phyloP scores from a whole-genome alignment of 208 protist genomes.

The Leishmania gerbilli region DNA sequence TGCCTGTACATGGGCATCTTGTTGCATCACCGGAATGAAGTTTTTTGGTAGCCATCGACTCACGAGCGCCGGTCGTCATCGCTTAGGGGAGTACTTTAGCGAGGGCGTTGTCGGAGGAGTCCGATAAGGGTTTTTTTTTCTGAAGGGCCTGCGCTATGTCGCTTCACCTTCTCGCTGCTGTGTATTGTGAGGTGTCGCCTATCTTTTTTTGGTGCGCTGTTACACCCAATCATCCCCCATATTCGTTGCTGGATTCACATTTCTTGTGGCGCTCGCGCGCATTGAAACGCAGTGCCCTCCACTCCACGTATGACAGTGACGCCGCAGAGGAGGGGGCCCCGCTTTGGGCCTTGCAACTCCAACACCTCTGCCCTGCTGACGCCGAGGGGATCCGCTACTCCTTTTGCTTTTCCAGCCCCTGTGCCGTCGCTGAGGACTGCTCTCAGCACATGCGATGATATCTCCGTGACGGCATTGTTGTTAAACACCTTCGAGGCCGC shows the following conservation, averaged over 20 bases:
- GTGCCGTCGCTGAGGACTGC: neutral
- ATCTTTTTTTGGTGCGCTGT: neutral
- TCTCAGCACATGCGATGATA: neutral
- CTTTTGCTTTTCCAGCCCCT: neutral
- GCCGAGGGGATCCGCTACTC: neutral
- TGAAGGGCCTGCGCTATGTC: neutral
- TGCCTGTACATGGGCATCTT: neutral
- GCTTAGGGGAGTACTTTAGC: neutral
- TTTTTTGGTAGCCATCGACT: neutral
- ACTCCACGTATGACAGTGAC: neutral
- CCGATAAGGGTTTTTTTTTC: neutral
- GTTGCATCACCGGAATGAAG: neutral
- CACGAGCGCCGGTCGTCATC: neutral
- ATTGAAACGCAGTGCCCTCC: neutral
- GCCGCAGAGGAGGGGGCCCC: too few relatives aligned
- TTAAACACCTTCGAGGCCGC: constrained; percentile 2
- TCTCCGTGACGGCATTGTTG: neutral
- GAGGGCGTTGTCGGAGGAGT: neutral
- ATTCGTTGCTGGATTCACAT: neutral
- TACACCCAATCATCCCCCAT: neutral
- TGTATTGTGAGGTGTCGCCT: neutral
- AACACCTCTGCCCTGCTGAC: neutral
- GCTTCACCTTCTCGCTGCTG: neutral
- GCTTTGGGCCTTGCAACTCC: neutral
- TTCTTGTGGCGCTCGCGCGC: neutral